These are phyloP conservation scores for Crithidia mellificae DNA, from an alignment of 208 protist species.

Conservation along the genomic window DNA sequence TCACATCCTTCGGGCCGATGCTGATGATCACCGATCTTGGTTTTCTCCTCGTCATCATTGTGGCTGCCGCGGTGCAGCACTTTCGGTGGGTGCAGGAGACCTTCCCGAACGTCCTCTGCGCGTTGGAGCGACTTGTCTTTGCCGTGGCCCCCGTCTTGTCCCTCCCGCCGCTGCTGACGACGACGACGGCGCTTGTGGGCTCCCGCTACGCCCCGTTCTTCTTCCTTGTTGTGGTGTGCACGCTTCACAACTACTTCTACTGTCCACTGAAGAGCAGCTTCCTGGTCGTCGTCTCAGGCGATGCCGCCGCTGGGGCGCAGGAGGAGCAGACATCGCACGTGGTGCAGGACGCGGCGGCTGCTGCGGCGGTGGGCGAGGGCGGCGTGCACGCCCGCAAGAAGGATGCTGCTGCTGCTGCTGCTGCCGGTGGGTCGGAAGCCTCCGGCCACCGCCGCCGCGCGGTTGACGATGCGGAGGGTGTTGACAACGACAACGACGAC, in stretches of 20 bases:
- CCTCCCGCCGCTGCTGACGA: conserved; percentile 71
- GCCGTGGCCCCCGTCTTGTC: conserved; percentile 60
- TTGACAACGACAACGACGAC: background rate
- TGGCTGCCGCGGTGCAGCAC: conserved; percentile 63
- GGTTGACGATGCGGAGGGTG: background rate
- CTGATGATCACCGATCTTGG: conserved; percentile 62
- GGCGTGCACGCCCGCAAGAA: conserved; percentile 16
- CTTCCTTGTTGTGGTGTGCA: conserved; percentile 65
- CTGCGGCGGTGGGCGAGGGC: background rate
- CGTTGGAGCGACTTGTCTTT: conserved; percentile 70
- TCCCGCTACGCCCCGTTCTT: conserved; percentile 67
- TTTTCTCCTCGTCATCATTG: conserved; percentile 39
- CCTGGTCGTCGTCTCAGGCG: conserved; percentile 28
- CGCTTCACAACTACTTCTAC: conserved; percentile 74
- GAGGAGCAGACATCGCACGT: conserved; percentile 8
- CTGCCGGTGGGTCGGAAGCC: too few relatives aligned
- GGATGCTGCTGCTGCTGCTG: too few relatives aligned
- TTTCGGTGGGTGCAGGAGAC: conserved; percentile 84
- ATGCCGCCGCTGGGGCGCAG: background rate
- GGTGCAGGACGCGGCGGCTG: conserved; percentile 4
- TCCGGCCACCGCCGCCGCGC: background rate
- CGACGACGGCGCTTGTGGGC: conserved; percentile 61
- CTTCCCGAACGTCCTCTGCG: conserved; percentile 66
- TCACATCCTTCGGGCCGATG: conserved; percentile 64
- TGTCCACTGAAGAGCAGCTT: conserved; percentile 80